Evolutionary conservation across 75 land plant species (phyloP), one percentile per base, ranked within the genome.

Genomic region (Pinus albicaulis): DNA sequence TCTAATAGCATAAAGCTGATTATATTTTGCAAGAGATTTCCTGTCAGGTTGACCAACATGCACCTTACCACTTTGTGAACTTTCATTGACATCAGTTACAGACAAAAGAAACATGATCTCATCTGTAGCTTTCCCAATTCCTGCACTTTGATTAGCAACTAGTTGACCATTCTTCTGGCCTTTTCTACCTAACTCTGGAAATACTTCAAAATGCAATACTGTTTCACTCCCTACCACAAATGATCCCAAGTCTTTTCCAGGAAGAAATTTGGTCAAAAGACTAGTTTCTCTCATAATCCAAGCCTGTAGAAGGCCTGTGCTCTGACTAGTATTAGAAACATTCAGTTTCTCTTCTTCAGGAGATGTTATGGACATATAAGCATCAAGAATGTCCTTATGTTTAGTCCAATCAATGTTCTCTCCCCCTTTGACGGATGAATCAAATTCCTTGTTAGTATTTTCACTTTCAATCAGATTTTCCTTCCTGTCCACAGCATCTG

Each of bases 231-330:
- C 77, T 53, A 91, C 56, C 59, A 84, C 38, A 64, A 91, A n/a
- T 59, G 85, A 80, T 73, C 44, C 74, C 2, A 71, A 38, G 34
- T 84, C 80, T 12, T 44, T 48, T 34, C 26, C 59, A 24, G 75
- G 69, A 76, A 75, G 34, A 65, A 13, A 73, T 20, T 76, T 81
- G 56, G 69, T 34, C 69, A 89, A 74, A 36, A 81, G 62, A 73
- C 82, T 65, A 17, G 83, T 41, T 74, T 89, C 89, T 59, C 87
- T 84, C 55, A 56, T 24, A 68, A 89, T 58, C 93, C 93, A 91
- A 55, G 76, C 62, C 10, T 70, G 68, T 10, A 91, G 19, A 56
- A 91, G 87, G 16, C 25, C 25, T 55, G 2, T 55, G 14, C 74
- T 55, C 52, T 79, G 75, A 63, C n/a, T 28, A 72, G 1, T 22